These are phyloP conservation scores for Rauvolfia tetraphylla DNA, from an alignment of 257 asterid genomes.

Conservation along the genomic window DNA sequence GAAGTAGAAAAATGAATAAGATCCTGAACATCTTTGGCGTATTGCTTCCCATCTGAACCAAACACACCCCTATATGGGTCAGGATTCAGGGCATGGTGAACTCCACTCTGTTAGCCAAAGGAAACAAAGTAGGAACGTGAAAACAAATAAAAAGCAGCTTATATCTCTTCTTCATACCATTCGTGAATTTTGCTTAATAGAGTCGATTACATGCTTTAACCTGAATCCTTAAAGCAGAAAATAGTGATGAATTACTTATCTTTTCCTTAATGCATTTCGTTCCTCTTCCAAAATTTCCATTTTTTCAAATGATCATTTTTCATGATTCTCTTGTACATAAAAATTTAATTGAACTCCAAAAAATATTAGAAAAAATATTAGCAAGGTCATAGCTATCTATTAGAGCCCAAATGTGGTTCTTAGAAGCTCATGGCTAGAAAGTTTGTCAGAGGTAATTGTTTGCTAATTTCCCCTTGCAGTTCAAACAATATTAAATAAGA, in stretches of 20 bases:
- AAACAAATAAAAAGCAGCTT: neutral
- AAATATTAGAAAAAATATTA: neutral
- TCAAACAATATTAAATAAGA: neutral
- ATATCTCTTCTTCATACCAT: neutral
- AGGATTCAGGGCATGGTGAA: slow-evolving; percentile 73
- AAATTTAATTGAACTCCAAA: neutral
- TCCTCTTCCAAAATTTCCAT: neutral
- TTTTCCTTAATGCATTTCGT: neutral
- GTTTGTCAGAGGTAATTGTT: neutral
- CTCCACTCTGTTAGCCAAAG: slow-evolving; percentile 48
- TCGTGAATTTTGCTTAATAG: neutral
- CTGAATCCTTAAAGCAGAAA: neutral
- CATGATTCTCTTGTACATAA: neutral
- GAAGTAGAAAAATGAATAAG: slow-evolving; percentile 61
- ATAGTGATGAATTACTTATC: neutral
- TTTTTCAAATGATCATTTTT: neutral
- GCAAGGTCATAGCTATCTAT: neutral
- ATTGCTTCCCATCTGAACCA: slow-evolving; percentile 59
- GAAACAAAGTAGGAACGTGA: slow-evolving; percentile 3
- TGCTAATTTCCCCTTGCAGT: neutral
- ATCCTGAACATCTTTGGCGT: slow-evolving; percentile 65
- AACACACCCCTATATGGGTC: slow-evolving; percentile 70
- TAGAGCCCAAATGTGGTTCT: neutral
- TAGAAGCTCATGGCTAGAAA: neutral
- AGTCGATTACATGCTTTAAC: neutral